Percentiles rank a stretch among this genome's conserved stretches.
phyloP scores from a whole-genome alignment of 768 basidiomycete species.

The Tephrocybe rancida region DNA sequence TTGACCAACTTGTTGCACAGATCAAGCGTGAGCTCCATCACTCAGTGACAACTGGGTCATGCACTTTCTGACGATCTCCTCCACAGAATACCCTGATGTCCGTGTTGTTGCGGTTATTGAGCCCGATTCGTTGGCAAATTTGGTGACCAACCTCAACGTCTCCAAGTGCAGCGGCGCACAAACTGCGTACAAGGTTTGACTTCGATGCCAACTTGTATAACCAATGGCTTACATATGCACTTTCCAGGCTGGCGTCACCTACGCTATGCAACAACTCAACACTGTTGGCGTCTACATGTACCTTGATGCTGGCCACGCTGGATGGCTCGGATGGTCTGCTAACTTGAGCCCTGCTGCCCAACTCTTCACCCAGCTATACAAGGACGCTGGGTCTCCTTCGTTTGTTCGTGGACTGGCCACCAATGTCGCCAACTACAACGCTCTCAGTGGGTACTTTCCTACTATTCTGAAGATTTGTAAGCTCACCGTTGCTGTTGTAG shows the following conservation, averaged over 20 bases:
- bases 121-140: conserved; percentile 68
- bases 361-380: conserved; percentile 53
- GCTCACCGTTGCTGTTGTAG: conserved; percentile 31
- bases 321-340: conserved; percentile 72
- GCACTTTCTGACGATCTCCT: neutral
- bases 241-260: conserved; percentile 46
- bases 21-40: conserved; percentile 43
- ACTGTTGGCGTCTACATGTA: conserved; percentile 60
- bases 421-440: conserved; percentile 53
- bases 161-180: conserved; percentile 56
- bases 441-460: conserved; percentile 28
- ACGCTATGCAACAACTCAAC: conserved; percentile 59
- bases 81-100: conserved; percentile 55
- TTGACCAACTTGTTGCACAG: conserved; percentile 62
- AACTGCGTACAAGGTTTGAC: conserved; percentile 48
- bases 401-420: conserved; percentile 66
- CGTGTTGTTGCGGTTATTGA: conserved; percentile 67
- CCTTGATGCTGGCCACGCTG: conserved; percentile 64
- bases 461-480: neutral
- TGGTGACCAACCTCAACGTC: conserved; percentile 68
- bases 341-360: conserved; percentile 61
- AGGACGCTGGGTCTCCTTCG: conserved; percentile 52
- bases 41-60: neutral
- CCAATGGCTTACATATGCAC: neutral
- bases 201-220: neutral